A percentile compares a stretch with the other conserved stretches of the same genome.
Evolutionary conservation across 305 asterid species (phyloP).

Genomic region (Rubia balearica): DNA sequence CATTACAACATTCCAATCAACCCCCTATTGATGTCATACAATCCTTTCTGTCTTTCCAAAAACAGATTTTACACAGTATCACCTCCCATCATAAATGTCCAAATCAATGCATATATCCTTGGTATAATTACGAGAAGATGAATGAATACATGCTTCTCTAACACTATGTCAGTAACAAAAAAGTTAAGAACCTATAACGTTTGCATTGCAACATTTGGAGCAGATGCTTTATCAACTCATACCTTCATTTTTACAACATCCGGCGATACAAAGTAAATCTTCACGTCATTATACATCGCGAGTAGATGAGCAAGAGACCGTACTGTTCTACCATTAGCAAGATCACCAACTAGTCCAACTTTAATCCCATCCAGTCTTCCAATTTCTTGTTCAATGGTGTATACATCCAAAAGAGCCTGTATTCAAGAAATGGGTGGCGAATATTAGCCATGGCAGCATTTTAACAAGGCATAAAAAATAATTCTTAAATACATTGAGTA

Average conservation of each 20-base stretch:
- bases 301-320: constrained; percentile 90
- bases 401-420: constrained; percentile 87
- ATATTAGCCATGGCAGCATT: background rate
- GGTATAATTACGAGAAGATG: background rate
- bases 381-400: constrained; percentile 76
- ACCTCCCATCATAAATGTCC: background rate
- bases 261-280: constrained; percentile 81
- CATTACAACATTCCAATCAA: constrained; percentile 39
- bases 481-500: background rate
- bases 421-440: background rate
- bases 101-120: background rate
- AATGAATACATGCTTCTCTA: background rate
- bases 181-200: background rate
- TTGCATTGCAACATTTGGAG: background rate
- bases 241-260: constrained; percentile 91
- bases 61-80: background rate
- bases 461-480: background rate
- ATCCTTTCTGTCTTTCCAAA: constrained; percentile 76
- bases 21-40: constrained; percentile 55
- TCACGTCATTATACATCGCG: constrained; percentile 60
- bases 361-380: constrained; percentile 84
- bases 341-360: constrained; percentile 93
- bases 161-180: background rate
- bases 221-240: background rate
- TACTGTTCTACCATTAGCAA: constrained; percentile 91